Base-by-base conservation (phyloP, 352 stramenopile species). In the Globisporangium lucens region DNA sequence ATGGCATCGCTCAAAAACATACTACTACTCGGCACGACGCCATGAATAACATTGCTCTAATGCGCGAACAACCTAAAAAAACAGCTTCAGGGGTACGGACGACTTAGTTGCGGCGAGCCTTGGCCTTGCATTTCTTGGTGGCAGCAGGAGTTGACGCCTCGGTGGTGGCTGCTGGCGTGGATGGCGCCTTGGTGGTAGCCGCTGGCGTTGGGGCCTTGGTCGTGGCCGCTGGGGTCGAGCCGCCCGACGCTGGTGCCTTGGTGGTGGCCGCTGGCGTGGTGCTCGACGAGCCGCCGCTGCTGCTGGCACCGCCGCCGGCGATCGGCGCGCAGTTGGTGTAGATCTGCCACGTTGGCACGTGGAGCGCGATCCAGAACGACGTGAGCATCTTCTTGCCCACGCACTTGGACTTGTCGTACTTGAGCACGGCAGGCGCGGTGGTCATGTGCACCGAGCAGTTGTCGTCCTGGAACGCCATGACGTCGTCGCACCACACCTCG, bases 401-500 rank as follows among this genome's bases (percentile, higher is more conserved):
- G 35, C 79, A 87, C 27, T 73, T 72, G 4, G 70, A 58, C 65
- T 74, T 76, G 51, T 87, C 73, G 66, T 83, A 85, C 41, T 72
- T 74, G 38, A 87, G 71, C 29, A 65, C 66, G 0, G 73, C 78
- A 0, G 75, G 72, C 7, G 60, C 62, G 3, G 65, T 66, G 6
- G 74, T 69, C 43, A 76, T 75, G 64, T 81, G 74, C 12, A 72
- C 66, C 13, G 76, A 74, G 62, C 75, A 82, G 68, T 84, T 79
- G 12, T 77, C 56, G 65, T 84, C 72, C 57, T 69, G 65, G 57
- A 82, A 87, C 15, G 70, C 76, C 5, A 78, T 58, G 36, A 56
- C 70, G 27, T 84, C 72, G 61, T 87, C 78, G 56, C 76, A 84
- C 76, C 78, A 87, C 56, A 84, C 63, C 61, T 87, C 78, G 17